Percentiles rank a stretch among this genome's conserved stretches.
These are phyloP conservation scores for Neonectria faginata DNA, from an alignment of 2,329 filamentous ascomycete genomes.

Conservation along the genomic window DNA sequence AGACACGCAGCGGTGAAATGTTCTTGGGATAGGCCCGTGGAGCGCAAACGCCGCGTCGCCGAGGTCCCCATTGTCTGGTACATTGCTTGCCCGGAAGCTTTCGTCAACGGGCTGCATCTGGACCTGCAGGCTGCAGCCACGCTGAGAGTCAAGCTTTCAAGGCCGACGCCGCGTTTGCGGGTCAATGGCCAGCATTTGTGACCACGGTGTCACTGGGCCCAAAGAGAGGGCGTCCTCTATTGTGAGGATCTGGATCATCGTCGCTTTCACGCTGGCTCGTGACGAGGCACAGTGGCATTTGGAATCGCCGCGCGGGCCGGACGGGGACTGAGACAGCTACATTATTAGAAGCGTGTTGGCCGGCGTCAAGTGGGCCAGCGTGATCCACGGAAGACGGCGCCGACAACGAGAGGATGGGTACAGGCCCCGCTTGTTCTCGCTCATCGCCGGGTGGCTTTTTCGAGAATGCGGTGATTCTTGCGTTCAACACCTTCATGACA, in stretches of 20 bases:
- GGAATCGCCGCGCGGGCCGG: constrained; percentile 20
- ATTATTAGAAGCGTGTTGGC: constrained; percentile 19
- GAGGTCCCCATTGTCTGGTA: constrained; percentile 1
- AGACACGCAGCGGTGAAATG: not conserved
- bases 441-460: constrained; percentile 9
- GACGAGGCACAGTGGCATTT: constrained; percentile 13
- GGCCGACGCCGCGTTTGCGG: not conserved
- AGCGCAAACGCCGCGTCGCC: not conserved
- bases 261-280: constrained; percentile 4
- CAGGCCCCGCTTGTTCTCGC: constrained; percentile 12
- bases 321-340: constrained; percentile 27
- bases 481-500: not conserved
- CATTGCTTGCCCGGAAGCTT: constrained; percentile 15
- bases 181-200: constrained; percentile 1
- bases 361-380: constrained; percentile 17
- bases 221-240: constrained; percentile 11
- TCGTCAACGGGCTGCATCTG: constrained; percentile 17
- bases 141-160: constrained; percentile 5
- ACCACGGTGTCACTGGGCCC: constrained; percentile 8
- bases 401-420: constrained; percentile 8
- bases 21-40: not conserved
- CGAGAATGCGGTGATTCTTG: not conserved
- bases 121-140: constrained; percentile 12
- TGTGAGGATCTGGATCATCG: constrained; percentile 6
- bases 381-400: constrained; percentile 18